phyloP scores from a whole-genome alignment of 2,329 filamentous ascomycete genomes.

The Colletotrichum godetiae region DNA sequence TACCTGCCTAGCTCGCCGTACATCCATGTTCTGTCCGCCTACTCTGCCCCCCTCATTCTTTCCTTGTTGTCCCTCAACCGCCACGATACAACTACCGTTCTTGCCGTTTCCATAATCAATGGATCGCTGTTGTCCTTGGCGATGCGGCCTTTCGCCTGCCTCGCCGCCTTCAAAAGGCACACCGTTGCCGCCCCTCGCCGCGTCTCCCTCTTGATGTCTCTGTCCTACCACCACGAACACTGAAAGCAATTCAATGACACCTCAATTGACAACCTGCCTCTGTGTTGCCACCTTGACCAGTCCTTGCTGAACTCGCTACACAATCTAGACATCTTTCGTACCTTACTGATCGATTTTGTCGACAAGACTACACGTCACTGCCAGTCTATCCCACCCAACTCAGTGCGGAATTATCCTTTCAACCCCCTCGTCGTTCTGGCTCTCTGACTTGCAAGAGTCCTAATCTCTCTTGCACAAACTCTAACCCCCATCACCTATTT shows the following conservation, averaged over 20 bases:
- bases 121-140: background rate
- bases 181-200: background rate
- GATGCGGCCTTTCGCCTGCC: background rate
- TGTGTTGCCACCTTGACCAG: conserved; percentile 19
- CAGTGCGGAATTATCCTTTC: no score
- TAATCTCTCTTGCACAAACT: background rate
- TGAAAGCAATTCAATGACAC: conserved; percentile 1
- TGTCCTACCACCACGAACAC: rapidly evolving
- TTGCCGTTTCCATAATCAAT: background rate
- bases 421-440: no score
- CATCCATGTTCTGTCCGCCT: background rate
- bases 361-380: background rate
- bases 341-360: background rate
- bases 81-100: background rate
- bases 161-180: background rate
- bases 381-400: background rate
- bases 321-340: background rate
- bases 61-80: background rate
- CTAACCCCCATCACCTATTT: no score
- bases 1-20: no score
- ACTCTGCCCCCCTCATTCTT: background rate
- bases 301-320: conserved; percentile 4
- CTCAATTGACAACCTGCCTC: background rate
- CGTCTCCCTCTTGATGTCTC: background rate
- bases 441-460: background rate